A percentile compares a stretch with the other conserved stretches of the same genome.
Conservation (phyloP, 108 stramenopile genomes). For the Mediolabrus comicus region DNA sequence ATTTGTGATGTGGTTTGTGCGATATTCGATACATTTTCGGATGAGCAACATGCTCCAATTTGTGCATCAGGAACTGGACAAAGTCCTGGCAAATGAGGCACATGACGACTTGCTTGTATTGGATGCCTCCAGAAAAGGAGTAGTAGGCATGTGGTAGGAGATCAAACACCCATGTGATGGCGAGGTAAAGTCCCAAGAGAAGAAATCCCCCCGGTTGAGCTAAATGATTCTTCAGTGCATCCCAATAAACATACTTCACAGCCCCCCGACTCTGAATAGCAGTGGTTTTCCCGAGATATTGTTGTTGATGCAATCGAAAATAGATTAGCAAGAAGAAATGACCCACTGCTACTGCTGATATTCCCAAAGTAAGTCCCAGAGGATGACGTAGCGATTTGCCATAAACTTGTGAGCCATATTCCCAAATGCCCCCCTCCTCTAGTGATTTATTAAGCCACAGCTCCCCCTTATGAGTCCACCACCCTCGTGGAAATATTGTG, state of each 20-base stretch:
- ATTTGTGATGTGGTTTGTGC: conserved; percentile 95
- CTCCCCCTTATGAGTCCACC: conserved; percentile 44
- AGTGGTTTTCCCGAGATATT: conserved; percentile 43
- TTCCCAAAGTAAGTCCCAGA: conserved; percentile 76
- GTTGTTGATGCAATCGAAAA: conserved; percentile 55
- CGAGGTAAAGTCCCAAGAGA: conserved; percentile 77
- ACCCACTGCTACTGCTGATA: conserved; percentile 80
- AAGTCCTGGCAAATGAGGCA: conserved; percentile 88
- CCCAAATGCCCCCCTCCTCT: conserved; percentile 24
- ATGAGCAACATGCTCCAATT: conserved; percentile 77
- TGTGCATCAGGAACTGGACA: conserved; percentile 83
- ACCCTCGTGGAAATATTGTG: conserved; percentile 56
- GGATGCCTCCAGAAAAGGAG: conserved; percentile 76
- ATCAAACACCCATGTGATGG: conserved; percentile 84
- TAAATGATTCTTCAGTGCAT: conserved; percentile 79
- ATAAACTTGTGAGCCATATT: conserved; percentile 11
- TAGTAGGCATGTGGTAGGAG: conserved; percentile 88
- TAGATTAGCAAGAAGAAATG: conserved; percentile 70
- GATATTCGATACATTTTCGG: conserved; percentile 82
- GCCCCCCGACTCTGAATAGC: conserved; percentile 81
- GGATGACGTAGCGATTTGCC: conserved; percentile 57
- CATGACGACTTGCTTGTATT: conserved; percentile 58
- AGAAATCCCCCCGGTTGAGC: conserved; percentile 91
- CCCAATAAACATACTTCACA: conserved; percentile 62
- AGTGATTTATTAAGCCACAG: conserved; percentile 17